Evolutionary conservation across 768 basidiomycete species (phyloP).

Genomic region (Tricholoma terreum): DNA sequence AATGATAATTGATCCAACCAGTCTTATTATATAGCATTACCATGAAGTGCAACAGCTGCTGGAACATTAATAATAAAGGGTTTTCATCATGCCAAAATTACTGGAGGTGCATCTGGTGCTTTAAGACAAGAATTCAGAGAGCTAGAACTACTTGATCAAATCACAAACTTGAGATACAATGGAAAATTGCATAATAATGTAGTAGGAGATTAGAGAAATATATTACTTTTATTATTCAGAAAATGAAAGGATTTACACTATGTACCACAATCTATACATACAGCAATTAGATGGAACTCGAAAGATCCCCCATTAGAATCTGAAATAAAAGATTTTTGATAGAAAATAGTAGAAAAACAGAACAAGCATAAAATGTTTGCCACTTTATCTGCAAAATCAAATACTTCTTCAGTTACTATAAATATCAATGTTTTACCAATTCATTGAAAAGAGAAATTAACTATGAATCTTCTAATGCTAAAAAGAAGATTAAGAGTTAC

Average conservation of each 20-base stretch:
- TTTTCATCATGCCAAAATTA: conserved; percentile 20
- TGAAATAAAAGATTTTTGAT: neutral
- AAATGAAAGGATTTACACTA: neutral
- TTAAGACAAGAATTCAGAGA: conserved; percentile 33
- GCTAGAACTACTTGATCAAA: conserved; percentile 32
- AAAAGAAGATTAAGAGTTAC: neutral
- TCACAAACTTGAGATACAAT: conserved; percentile 23
- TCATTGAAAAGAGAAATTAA: neutral
- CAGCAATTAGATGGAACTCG: neutral
- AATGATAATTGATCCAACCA: conserved; percentile 16
- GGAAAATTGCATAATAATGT: conserved; percentile 12
- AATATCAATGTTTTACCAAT: neutral
- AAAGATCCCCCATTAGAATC: neutral
- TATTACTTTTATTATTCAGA: conserved; percentile 11
- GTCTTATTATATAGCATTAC: conserved; percentile 27
- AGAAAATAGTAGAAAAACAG: neutral
- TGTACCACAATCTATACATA: conserved; percentile 1
- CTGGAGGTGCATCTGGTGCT: conserved; percentile 20
- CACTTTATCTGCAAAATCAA: neutral
- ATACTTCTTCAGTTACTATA: neutral
- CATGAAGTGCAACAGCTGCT: conserved; percentile 22
- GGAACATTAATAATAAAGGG: conserved; percentile 26
- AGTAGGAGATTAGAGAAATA: conserved; percentile 15
- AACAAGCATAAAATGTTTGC: neutral
- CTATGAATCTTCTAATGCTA: neutral